A percentile compares a stretch with the other conserved stretches of the same genome.
Conservation (phyloP, 768 basidiomycete species). For the Lactifluus echinatus region DNA sequence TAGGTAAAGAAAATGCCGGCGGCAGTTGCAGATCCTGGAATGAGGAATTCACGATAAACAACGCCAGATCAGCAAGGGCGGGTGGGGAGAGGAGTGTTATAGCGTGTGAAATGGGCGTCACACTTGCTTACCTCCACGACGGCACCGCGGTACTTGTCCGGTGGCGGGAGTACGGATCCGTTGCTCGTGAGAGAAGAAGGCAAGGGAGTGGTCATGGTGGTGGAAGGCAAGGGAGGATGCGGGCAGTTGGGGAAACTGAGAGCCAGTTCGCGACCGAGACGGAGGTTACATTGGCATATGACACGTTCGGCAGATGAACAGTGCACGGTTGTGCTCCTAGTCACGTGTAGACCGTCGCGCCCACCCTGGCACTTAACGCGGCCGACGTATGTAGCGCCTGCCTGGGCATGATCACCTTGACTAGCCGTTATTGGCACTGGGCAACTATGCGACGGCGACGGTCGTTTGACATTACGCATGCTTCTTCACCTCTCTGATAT, state of each 20-base stretch:
- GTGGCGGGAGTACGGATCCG: not conserved
- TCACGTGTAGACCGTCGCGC: too few species aligned
- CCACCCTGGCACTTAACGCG: too few species aligned
- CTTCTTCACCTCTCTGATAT: too few species aligned
- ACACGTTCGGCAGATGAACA: too few species aligned
- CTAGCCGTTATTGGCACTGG: too few species aligned
- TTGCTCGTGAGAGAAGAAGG: not conserved
- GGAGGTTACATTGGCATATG: conserved; percentile 4
- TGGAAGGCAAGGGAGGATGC: not conserved
- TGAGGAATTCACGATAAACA: not conserved
- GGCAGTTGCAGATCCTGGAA: conserved; percentile 68
- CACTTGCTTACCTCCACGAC: conserved; percentile 66
- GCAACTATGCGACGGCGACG: too few species aligned
- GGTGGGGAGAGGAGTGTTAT: not conserved
- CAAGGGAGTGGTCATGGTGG: conserved; percentile 8
- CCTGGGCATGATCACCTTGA: too few species aligned
- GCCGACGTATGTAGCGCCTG: too few species aligned
- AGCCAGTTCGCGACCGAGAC: conserved; percentile 8
- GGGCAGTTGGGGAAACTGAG: not conserved
- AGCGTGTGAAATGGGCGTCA: not conserved
- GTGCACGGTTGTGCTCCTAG: too few species aligned
- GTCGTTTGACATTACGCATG: too few species aligned
- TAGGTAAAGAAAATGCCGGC: conserved; percentile 78
- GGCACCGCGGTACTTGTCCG: conserved; percentile 76
- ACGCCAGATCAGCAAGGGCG: conserved; percentile 1